phyloP scores from a whole-genome alignment of 1,284 basidiomycete species.

The Malassezia obtusa region DNA sequence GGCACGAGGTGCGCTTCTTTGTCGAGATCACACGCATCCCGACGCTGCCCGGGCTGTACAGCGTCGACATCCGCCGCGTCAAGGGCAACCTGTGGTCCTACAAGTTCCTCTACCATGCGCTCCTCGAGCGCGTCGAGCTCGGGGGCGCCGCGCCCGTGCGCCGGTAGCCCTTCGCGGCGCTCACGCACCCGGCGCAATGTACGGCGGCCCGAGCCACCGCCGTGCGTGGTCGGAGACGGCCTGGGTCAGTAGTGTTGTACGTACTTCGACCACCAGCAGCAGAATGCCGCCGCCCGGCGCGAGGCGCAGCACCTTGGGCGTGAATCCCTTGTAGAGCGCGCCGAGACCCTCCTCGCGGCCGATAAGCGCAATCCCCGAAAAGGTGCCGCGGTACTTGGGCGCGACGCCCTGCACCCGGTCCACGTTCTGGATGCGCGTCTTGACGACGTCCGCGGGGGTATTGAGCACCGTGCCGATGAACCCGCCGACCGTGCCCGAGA shows the following conservation, averaged over 20 bases:
- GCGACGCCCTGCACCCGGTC: conserved; percentile 49
- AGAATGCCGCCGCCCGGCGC: conserved; percentile 92
- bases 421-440: conserved; percentile 82
- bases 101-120: conserved; percentile 44
- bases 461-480: conserved; percentile 70
- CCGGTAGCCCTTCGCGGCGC: not conserved
- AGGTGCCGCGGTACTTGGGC: conserved; percentile 78
- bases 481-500: conserved; percentile 80
- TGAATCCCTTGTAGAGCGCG: conserved; percentile 89
- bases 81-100: conserved; percentile 45
- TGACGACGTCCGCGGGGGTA: conserved; percentile 82
- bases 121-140: conserved; percentile 31
- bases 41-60: conserved; percentile 42
- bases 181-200: conserved; percentile 9
- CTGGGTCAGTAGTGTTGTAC: not conserved
- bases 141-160: conserved; percentile 1
- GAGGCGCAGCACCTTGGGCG: conserved; percentile 58
- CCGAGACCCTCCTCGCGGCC: conserved; percentile 77
- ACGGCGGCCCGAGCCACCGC: conserved; percentile 34
- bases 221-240: conserved; percentile 28
- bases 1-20: conserved; percentile 44
- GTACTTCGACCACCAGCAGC: conserved; percentile 55
- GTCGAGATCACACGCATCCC: conserved; percentile 44
- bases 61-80: conserved; percentile 42
- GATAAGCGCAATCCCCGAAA: conserved; percentile 60